Evolutionary conservation across 257 asterid genomes (phyloP).

Genomic region (Paulownia fortunei): DNA sequence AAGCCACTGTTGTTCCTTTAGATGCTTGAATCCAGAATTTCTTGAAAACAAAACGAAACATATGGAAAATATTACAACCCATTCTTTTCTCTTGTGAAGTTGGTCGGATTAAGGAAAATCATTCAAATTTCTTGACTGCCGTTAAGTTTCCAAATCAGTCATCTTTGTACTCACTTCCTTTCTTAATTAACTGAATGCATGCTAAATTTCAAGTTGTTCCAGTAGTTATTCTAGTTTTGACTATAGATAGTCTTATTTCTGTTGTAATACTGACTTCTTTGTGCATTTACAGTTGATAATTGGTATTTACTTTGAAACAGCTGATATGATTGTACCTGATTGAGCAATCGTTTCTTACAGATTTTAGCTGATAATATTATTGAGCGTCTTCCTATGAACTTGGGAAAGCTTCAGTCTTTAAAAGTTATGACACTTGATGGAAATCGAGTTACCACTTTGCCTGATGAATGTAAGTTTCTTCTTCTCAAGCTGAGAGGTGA

Average conservation of each 20-base stretch:
- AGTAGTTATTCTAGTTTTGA: background rate
- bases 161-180: background rate
- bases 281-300: background rate
- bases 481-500: slow-evolving; percentile 21
- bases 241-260: background rate
- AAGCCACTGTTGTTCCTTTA: background rate
- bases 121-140: background rate
- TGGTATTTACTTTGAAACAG: background rate
- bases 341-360: slow-evolving; percentile 45
- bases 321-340: slow-evolving; percentile 5
- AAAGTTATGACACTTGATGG: slow-evolving; percentile 86
- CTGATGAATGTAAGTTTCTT: slow-evolving; percentile 86
- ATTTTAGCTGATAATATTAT: slow-evolving; percentile 83
- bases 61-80: too few species aligned
- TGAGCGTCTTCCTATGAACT: slow-evolving; percentile 78
- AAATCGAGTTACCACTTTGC: slow-evolving; percentile 76
- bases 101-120: background rate
- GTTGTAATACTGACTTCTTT: background rate
- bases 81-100: background rate
- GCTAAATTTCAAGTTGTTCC: background rate
- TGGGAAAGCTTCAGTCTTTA: slow-evolving; percentile 89
- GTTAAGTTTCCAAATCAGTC: background rate
- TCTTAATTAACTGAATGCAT: background rate
- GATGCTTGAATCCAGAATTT: background rate
- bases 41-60: background rate